Conservation (phyloP, 805 yeast genomes). For the Candida krabiensis region DNA sequence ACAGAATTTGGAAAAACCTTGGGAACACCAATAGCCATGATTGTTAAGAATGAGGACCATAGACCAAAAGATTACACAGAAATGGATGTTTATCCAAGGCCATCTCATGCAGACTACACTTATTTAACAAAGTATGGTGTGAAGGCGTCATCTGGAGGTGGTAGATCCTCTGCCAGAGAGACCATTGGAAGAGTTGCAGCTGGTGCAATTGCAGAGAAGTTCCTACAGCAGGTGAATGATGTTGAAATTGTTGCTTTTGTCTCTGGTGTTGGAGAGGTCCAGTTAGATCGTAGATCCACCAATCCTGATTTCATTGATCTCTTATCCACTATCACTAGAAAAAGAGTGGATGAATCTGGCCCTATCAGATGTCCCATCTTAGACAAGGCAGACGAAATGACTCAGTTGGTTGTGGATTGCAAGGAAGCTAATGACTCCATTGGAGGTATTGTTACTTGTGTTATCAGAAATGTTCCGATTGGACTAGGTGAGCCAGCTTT, state of each 20-base stretch:
- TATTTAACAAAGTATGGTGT: slow-evolving; percentile 87
- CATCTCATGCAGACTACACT: slow-evolving; percentile 97
- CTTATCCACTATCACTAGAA: slow-evolving; percentile 79
- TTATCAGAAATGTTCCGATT: slow-evolving; percentile 85
- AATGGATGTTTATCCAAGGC: slow-evolving; percentile 94
- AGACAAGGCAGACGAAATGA: slow-evolving; percentile 72
- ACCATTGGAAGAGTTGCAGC: slow-evolving; percentile 99
- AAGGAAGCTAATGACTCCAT: slow-evolving; percentile 88
- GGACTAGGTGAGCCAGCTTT: slow-evolving; percentile 99
- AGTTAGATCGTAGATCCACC: slow-evolving; percentile 72
- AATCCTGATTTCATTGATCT: slow-evolving; percentile 64
- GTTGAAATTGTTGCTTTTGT: slow-evolving; percentile 97
- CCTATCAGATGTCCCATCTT: slow-evolving; percentile 94
- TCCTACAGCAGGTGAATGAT: slow-evolving; percentile 67
- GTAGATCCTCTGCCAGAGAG: slow-evolving; percentile 95
- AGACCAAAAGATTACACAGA: slow-evolving; percentile 95
- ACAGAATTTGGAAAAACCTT: slow-evolving; percentile 87
- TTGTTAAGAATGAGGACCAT: slow-evolving; percentile 92
- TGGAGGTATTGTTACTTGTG: slow-evolving; percentile 98
- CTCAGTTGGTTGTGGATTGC: slow-evolving; percentile 79
- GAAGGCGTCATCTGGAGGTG: slow-evolving; percentile 96
- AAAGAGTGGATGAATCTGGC: slow-evolving; percentile 80
- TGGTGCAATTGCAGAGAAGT: slow-evolving; percentile 96
- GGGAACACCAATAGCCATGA: slow-evolving; percentile 95
- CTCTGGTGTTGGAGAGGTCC: slow-evolving; percentile 80